Evolutionary conservation across 768 basidiomycete genomes (phyloP).

Genomic region (Leccinum ochraceum): DNA sequence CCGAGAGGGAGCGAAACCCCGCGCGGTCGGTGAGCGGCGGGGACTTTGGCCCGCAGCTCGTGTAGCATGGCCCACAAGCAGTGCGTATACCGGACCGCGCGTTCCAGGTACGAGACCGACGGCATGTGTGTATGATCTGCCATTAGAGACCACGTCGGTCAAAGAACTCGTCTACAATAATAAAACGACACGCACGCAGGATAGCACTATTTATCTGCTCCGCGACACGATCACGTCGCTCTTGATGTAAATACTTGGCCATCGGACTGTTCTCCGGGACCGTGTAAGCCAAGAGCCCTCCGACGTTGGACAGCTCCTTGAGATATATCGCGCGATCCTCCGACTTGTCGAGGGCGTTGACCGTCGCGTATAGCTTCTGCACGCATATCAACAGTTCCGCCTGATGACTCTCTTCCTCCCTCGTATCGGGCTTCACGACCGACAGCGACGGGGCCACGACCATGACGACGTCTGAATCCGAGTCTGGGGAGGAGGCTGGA

Average conservation of each 20-base stretch:
- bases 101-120: conserved; percentile 61
- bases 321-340: conserved; percentile 61
- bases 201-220: conserved; percentile 89
- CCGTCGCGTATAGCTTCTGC: conserved; percentile 67
- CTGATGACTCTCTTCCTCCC: conserved; percentile 44
- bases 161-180: not conserved
- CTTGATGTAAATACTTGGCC: conserved; percentile 71
- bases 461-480: conserved; percentile 14
- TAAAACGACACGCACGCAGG: conserved; percentile 54
- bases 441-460: not conserved
- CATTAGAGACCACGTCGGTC: conserved; percentile 1
- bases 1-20: conserved; percentile 48
- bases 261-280: conserved; percentile 78
- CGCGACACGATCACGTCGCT: conserved; percentile 78
- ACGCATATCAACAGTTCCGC: conserved; percentile 53
- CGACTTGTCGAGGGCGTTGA: conserved; percentile 53
- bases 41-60: conserved; percentile 47
- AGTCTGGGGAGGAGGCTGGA: conserved; percentile 1
- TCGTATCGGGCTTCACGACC: conserved; percentile 18
- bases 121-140: conserved; percentile 54
- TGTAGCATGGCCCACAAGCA: conserved; percentile 59
- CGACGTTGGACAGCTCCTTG: conserved; percentile 72
- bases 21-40: conserved; percentile 38
- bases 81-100: conserved; percentile 65
- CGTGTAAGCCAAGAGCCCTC: conserved; percentile 80